Evolutionary conservation across 805 yeast species (phyloP).

Genomic region (Yarrowia porcina): DNA sequence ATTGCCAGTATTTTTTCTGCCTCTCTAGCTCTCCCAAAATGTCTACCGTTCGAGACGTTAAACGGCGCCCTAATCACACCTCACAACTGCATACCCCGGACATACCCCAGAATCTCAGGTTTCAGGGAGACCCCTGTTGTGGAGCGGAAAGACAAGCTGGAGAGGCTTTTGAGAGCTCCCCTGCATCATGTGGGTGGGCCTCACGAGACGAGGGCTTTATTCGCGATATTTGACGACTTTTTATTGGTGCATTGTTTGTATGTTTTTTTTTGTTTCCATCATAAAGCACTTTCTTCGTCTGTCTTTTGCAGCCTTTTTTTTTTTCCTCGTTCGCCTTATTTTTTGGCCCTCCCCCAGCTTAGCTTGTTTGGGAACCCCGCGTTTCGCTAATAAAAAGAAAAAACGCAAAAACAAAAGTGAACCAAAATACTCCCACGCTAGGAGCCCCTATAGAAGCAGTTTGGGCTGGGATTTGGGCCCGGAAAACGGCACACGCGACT

Average conservation of each 20-base stretch:
- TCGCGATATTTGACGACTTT: too few relatives aligned
- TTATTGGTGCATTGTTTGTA: too few relatives aligned
- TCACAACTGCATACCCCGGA: neutral
- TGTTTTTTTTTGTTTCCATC: too few relatives aligned
- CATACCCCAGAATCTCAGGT: neutral
- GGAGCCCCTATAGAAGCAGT: neutral
- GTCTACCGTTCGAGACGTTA: too few relatives aligned
- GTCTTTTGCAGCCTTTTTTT: too few relatives aligned
- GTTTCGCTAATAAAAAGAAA: neutral
- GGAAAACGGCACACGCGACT: neutral
- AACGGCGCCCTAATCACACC: neutral
- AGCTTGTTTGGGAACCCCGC: slow-evolving; percentile 12
- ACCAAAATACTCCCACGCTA: neutral
- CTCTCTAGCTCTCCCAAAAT: too few relatives aligned
- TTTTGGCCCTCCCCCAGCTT: neutral
- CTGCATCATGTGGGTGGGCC: slow-evolving; percentile 9
- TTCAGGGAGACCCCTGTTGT: neutral
- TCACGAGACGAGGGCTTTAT: too few relatives aligned
- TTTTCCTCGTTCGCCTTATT: too few relatives aligned
- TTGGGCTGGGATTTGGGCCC: neutral
- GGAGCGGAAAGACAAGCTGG: too few relatives aligned
- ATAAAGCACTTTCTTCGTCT: too few relatives aligned
- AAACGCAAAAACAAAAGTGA: neutral
- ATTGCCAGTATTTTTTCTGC: too few relatives aligned
- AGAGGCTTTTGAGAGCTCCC: too few relatives aligned